Percentiles rank a stretch among this genome's conserved stretches.
phyloP scores from a whole-genome alignment of 192 early-diverging fungal genomes.

The Entomortierella parvispora region DNA sequence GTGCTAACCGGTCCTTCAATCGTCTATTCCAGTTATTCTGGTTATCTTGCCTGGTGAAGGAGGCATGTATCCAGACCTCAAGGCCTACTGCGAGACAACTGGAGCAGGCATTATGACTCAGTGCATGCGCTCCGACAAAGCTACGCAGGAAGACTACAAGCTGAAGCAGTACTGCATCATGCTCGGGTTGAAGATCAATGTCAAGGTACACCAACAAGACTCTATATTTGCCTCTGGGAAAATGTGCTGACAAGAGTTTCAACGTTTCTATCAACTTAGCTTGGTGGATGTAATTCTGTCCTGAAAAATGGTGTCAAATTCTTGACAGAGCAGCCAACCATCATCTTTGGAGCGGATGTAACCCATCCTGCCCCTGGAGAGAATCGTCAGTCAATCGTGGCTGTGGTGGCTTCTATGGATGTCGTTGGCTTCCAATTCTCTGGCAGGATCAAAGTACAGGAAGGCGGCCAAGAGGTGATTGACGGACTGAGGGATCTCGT shows the following conservation, averaged over 20 bases:
- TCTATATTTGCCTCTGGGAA: no score
- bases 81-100: conserved; percentile 30
- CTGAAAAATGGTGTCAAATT: conserved; percentile 1
- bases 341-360: conserved; percentile 91
- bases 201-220: conserved; percentile 56
- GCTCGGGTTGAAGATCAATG: conserved; percentile 91
- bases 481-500: conserved; percentile 54
- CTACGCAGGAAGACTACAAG: neutral
- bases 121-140: conserved; percentile 54
- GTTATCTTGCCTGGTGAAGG: conserved; percentile 28
- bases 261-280: no score
- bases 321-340: conserved; percentile 63
- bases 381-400: conserved; percentile 17
- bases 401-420: conserved; percentile 53
- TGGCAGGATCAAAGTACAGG: conserved; percentile 26
- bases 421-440: conserved; percentile 3
- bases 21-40: conserved; percentile 60
- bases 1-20: no score
- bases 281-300: conserved; percentile 74
- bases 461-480: conserved; percentile 18
- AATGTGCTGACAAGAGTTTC: no score
- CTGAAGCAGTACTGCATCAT: conserved; percentile 90
- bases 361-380: conserved; percentile 81
- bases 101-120: conserved; percentile 38
- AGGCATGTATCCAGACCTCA: conserved; percentile 29